Percentiles rank a stretch among this genome's conserved stretches.
These are phyloP conservation scores for Chrysanthemum seticuspe DNA, from an alignment of 129 eudicot genomes.

Conservation along the genomic window DNA sequence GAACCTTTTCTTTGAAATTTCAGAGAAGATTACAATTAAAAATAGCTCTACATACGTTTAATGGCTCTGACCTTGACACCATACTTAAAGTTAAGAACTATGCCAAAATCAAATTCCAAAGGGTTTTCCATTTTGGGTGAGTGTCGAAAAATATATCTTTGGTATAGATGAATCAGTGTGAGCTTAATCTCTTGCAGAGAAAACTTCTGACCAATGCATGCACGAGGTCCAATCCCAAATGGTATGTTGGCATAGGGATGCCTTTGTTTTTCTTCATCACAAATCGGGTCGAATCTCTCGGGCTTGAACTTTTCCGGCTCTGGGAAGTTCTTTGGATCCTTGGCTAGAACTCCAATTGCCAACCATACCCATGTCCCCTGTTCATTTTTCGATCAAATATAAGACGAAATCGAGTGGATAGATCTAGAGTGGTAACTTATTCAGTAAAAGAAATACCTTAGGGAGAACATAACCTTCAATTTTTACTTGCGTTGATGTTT, in stretches of 20 bases:
- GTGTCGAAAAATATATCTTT: conserved; percentile 65
- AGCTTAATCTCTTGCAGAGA: conserved; percentile 84
- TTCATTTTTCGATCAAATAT: not conserved
- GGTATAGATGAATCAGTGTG: conserved; percentile 75
- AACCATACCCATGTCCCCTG: conserved; percentile 99
- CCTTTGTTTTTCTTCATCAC: conserved; percentile 77
- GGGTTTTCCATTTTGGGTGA: conserved; percentile 89
- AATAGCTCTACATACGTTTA: conserved; percentile 34
- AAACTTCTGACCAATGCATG: conserved; percentile 90
- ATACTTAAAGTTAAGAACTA: conserved; percentile 75
- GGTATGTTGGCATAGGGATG: conserved; percentile 97
- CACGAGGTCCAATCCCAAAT: conserved; percentile 93
- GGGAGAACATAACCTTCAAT: conserved; percentile 91
- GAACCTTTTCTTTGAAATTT: no score
- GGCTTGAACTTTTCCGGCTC: conserved; percentile 93
- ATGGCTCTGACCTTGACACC: conserved; percentile 90
- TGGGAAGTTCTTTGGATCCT: conserved; percentile 87
- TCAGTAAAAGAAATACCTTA: conserved; percentile 46
- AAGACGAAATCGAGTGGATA: not conserved
- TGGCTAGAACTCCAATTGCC: conserved; percentile 91
- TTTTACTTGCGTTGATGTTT: conserved; percentile 73
- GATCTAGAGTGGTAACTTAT: conserved; percentile 1
- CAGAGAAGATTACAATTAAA: no score
- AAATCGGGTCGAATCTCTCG: conserved; percentile 72
- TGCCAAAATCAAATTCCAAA: conserved; percentile 72